Evolutionary conservation across 306 rosid species (phyloP).

Genomic region (Lathyrus oleraceus): DNA sequence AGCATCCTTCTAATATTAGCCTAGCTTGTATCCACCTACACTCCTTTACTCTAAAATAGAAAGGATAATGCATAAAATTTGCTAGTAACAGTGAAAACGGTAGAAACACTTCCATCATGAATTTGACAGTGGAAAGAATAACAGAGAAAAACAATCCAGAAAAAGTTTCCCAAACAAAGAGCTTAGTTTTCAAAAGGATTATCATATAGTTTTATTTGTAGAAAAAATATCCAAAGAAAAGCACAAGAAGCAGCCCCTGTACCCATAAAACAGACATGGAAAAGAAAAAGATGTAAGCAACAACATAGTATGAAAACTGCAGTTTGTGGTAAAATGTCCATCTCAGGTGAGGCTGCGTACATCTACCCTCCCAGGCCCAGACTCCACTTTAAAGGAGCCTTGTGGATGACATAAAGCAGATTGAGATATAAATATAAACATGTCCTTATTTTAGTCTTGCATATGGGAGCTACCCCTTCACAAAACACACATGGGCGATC

Average conservation of each 20-base stretch:
- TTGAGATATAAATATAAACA: conserved; percentile 3
- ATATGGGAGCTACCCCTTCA: not conserved
- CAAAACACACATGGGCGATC: not conserved
- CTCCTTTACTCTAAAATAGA: conserved; percentile 5
- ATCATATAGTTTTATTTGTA: not conserved
- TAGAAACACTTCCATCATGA: not conserved
- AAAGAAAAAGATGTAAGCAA: conserved; percentile 11
- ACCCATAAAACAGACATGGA: not conserved
- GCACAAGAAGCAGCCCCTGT: conserved; percentile 2
- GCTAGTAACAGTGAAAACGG: not conserved
- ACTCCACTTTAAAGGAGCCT: too few species aligned
- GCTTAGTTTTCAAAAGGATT: conserved; percentile 16
- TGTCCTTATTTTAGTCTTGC: conserved; percentile 19
- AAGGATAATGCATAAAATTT: not conserved
- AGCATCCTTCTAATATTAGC: conserved; percentile 28
- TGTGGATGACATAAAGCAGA: conserved; percentile 3
- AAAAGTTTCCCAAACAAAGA: conserved; percentile 19
- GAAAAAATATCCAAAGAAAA: conserved; percentile 27
- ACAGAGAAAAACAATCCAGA: conserved; percentile 18
- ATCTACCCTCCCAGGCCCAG: too few species aligned
- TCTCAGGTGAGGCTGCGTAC: not conserved
- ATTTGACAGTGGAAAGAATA: conserved; percentile 13
- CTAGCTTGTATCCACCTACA: conserved; percentile 16
- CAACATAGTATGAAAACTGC: not conserved
- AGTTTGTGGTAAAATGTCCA: not conserved